Percentiles rank a stretch among this genome's conserved stretches.
Conservation (phyloP, 768 basidiomycete species). For the Tricholoma hemisulphureum region DNA sequence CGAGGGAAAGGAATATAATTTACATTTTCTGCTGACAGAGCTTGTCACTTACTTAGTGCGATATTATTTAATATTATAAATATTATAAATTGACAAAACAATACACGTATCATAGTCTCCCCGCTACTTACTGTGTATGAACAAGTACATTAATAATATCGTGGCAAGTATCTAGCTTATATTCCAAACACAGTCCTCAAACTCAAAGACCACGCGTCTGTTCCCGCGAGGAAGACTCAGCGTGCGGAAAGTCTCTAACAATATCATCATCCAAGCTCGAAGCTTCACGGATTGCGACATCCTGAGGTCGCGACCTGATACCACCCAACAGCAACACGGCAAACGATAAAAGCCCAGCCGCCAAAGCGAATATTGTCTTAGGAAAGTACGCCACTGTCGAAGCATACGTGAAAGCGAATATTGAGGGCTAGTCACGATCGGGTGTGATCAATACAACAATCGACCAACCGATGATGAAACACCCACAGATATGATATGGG, state of each 20-base stretch:
- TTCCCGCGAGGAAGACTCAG: not conserved
- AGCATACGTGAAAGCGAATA: conserved; percentile 69
- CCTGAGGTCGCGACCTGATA: conserved; percentile 23
- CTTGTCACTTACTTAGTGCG: too few species aligned
- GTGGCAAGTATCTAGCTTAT: too few species aligned
- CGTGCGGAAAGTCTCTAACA: not conserved
- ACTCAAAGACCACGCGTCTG: not conserved
- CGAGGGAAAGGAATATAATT: not conserved
- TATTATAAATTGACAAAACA: too few species aligned
- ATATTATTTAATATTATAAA: too few species aligned
- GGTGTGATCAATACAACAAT: not conserved
- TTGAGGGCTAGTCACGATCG: conserved; percentile 46
- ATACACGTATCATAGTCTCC: too few species aligned
- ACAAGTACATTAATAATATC: too few species aligned
- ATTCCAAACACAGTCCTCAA: not conserved
- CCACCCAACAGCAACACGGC: conserved; percentile 47
- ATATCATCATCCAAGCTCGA: conserved; percentile 6
- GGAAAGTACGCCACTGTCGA: conserved; percentile 63
- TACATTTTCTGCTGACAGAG: not conserved
- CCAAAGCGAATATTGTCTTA: conserved; percentile 64
- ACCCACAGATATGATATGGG: conserved; percentile 59
- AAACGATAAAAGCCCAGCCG: conserved; percentile 52
- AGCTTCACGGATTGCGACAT: conserved; percentile 10
- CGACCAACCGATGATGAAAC: not conserved
- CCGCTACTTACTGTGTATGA: too few species aligned